Base-by-base conservation (phyloP, 2,329 filamentous ascomycete species). In the Penicillium aurantiogriseum region DNA sequence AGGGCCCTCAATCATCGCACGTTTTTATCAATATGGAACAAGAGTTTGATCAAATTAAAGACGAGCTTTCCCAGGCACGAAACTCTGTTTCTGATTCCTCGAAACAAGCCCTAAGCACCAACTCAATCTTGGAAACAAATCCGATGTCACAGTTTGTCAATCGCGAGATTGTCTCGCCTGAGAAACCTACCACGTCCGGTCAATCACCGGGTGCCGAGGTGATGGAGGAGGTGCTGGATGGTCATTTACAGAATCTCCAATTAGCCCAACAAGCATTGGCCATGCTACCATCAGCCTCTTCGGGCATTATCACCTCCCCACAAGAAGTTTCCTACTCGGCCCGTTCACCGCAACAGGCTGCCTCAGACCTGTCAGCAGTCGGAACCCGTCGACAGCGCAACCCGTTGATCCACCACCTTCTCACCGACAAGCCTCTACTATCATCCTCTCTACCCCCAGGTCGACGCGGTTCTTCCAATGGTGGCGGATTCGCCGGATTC, bases 11-110 rank as follows among this genome's bases (percentile, higher is more conserved):
- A 74, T 64, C 84, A 82, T 50, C 89, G 2, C 89, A 94, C 71
- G 85, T 94, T 8, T 97, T 97, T 70, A 85, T 99, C 70, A 99
- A 99, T 67, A 82, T 99, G 56, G 89, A 95, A 69, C 92, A 97
- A 69, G 93, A 99, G 71, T 96, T 89, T 64, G 79, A 84, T 1
- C 77, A 83, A 27, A 88, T 96, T 48, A 81, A 85, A 59, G 74
- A 82, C 17, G 84, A 91, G 63, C 79, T 96, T 5, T 67, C 70
- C 31, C 67, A 70, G 43, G 65, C 65, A 23, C 66, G 65, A 48
- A 51, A 58, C n/a, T 64, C 66, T 8, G 52, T 65, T 6, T 45
- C 47, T 21, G 40, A 44, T 27, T 68, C 72, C 49, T 62, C 60
- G 2, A 48, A 49, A 19, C 55, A 45, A 54, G 66, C 31, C 59